Evolutionary conservation across 1,284 basidiomycete species (phyloP), one percentile per base, ranked within the genome.

Genomic region (Filobasidium uniguttulatum): DNA sequence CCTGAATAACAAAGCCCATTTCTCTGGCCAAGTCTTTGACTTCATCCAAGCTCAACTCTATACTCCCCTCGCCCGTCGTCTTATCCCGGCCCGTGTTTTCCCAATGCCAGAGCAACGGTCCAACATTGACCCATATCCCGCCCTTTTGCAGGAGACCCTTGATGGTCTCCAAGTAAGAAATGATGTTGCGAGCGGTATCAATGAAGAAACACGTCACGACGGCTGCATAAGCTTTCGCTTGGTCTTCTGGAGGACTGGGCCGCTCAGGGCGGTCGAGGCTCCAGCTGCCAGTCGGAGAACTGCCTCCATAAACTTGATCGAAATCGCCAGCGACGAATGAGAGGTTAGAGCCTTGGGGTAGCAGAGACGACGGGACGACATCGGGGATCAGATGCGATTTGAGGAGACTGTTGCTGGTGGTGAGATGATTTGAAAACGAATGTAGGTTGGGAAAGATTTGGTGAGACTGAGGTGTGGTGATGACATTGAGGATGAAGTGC

Each of bases 131-230:
- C 88, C 88, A 93, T 6, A 89, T 76, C 1, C 89, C 90, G 23
- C 82, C 85, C 0, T 82, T 81, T 2, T 80, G 79, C 9, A 94
- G 75, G 26, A 90, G 79, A 3, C 73, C 72, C 64, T 89, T 80
- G 43, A 94, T 83, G 48, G 84, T 80, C 30, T 82, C 77, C 15
- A 94, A 75, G 60, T 91, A 94, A 57, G 85, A 84, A n/a, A 91
- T 77, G 33, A 94, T 79, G 62, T 91, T 91, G 60, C 89, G 85
- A 0, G 89, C 85, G 5, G 91, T 97, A 63, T 98, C 93, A 56
- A 98, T 84, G 71, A 98, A 98, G 75, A 96, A 98, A 66, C 89
- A 97, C 0, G 93, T 98, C 54, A 94, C 69, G 10, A 98, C 77
- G 0, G 83, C 85, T 58, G 91, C 80, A 87, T 88, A 98, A 55